Percentiles rank a stretch among this genome's conserved stretches.
Conservation (phyloP, 768 basidiomycete species). For the Lactarius hatsudake region DNA sequence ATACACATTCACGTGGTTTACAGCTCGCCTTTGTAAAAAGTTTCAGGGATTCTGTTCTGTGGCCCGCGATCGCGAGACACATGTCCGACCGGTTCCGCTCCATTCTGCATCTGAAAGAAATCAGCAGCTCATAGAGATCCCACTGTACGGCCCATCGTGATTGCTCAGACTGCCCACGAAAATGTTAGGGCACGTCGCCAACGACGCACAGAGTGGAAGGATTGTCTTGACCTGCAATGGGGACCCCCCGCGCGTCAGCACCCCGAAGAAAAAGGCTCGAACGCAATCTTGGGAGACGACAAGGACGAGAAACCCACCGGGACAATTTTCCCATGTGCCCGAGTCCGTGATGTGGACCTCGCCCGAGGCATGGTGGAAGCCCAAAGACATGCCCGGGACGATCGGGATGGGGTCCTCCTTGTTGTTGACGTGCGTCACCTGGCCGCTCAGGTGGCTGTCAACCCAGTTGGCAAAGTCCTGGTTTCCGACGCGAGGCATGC, state of each 20-base stretch:
- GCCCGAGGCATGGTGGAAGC: constrained; percentile 45
- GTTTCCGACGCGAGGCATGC: constrained; percentile 32
- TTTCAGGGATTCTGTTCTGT: not conserved
- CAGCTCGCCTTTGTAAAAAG: not conserved
- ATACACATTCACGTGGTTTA: not conserved
- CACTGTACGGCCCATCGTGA: constrained; percentile 26
- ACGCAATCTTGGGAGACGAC: not conserved
- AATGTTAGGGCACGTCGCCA: constrained; percentile 54
- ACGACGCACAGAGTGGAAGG: constrained; percentile 46
- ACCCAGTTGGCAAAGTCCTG: constrained; percentile 16
- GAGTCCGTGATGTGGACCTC: constrained; percentile 43
- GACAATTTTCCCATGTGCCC: constrained; percentile 52
- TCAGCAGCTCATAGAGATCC: constrained; percentile 26
- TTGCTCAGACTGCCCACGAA: constrained; percentile 37
- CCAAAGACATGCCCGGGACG: constrained; percentile 38
- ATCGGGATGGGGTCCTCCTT: constrained; percentile 39
- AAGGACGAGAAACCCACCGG: constrained; percentile 36
- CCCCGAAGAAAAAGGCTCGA: not conserved
- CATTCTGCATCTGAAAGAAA: not conserved
- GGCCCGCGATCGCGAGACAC: not conserved
- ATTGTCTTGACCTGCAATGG: constrained; percentile 57
- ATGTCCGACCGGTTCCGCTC: not conserved
- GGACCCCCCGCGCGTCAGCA: not conserved
- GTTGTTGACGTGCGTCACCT: constrained; percentile 17
- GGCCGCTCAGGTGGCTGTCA: not conserved